These are phyloP conservation scores for Yamadazyma mexicana DNA, from an alignment of 1,139 yeast genomes.

Conservation along the genomic window DNA sequence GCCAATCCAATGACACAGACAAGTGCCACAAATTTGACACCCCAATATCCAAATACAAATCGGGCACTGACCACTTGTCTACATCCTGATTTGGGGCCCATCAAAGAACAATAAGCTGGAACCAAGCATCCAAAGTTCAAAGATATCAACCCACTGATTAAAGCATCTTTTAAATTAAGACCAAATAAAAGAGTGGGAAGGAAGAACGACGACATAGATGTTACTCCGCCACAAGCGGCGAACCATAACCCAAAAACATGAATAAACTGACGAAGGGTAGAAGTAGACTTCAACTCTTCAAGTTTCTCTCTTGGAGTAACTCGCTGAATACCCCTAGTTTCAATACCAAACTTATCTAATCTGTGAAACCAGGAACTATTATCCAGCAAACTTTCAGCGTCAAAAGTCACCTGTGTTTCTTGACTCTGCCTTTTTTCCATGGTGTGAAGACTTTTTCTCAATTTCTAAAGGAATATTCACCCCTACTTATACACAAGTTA, in stretches of 20 bases:
- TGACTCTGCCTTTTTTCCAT: background rate
- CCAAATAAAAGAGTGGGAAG: constrained; percentile 33
- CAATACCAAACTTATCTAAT: constrained; percentile 57
- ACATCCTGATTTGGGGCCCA: constrained; percentile 44
- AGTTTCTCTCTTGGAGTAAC: constrained; percentile 66
- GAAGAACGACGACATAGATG: constrained; percentile 42
- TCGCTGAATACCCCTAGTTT: constrained; percentile 79
- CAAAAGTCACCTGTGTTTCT: background rate
- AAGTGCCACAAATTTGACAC: constrained; percentile 34
- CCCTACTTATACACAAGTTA: background rate
- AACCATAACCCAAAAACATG: constrained; percentile 60
- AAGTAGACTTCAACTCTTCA: constrained; percentile 28
- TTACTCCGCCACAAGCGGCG: constrained; percentile 42
- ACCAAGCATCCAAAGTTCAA: constrained; percentile 37
- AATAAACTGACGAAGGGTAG: constrained; percentile 47
- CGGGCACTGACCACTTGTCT: constrained; percentile 44
- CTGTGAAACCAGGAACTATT: constrained; percentile 15
- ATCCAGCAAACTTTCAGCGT: background rate
- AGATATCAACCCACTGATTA: constrained; percentile 32
- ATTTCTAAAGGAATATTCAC: background rate
- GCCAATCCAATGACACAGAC: constrained; percentile 37
- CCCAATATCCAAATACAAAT: constrained; percentile 42
- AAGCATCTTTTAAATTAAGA: constrained; percentile 27
- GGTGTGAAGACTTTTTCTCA: background rate
- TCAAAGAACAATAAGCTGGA: constrained; percentile 39